phyloP scores from a whole-genome alignment of 1,284 basidiomycete genomes.

The Rhizopogon parksii region DNA sequence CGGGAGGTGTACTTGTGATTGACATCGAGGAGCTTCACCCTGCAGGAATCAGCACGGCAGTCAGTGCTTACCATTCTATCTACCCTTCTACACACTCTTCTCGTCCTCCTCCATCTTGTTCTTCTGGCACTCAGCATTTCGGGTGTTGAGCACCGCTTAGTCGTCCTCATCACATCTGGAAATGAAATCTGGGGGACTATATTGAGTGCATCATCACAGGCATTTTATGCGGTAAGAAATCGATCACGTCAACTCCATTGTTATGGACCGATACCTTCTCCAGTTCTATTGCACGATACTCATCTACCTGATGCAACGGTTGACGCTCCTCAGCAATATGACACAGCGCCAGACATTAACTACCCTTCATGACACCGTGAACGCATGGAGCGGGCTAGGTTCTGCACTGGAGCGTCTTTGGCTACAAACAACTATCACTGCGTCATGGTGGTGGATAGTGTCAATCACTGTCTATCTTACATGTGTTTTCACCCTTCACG shows the following conservation, averaged over 20 bases:
- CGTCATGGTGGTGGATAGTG: slow-evolving; percentile 2
- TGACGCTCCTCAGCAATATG: slow-evolving; percentile 5
- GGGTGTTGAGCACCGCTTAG: background rate
- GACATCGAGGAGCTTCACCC: too few relatives aligned
- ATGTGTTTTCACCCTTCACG: slow-evolving; percentile 13
- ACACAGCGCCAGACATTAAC: slow-evolving; percentile 11
- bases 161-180: background rate
- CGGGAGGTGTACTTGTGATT: too few relatives aligned
- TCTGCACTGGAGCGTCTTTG: slow-evolving; percentile 11
- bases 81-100: background rate
- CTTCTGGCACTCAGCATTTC: background rate
- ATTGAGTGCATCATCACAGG: background rate
- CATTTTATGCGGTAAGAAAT: background rate
- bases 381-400: slow-evolving; percentile 19
- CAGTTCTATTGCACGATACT: slow-evolving; percentile 14
- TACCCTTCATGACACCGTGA: slow-evolving; percentile 11
- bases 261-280: background rate
- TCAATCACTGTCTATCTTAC: slow-evolving; percentile 7
- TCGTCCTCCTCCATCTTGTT: background rate
- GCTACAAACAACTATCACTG: slow-evolving; percentile 11
- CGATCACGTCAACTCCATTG: background rate
- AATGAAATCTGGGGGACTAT: background rate
- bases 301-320: slow-evolving; percentile 9
- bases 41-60: background rate
- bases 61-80: background rate